A percentile compares a stretch with the other conserved stretches of the same genome.
Evolutionary conservation across 2,329 filamentous ascomycete genomes (phyloP).

Genomic region (Pyricularia grisea): DNA sequence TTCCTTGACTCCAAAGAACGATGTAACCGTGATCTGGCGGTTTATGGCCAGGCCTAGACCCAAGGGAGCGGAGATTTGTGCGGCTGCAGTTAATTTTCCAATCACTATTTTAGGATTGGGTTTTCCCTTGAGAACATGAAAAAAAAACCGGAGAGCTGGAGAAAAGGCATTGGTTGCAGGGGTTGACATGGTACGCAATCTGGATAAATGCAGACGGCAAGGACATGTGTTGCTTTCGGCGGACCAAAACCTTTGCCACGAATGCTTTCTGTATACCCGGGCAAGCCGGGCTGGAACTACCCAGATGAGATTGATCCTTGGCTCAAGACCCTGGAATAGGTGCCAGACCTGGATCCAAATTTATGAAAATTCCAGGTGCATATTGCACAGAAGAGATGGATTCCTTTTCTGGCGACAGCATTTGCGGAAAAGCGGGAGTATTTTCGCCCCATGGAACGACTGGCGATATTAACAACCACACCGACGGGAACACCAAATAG

Average conservation of each 20-base stretch:
- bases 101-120: not conserved
- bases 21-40: not conserved
- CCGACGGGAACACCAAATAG: not conserved
- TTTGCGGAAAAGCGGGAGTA: not conserved
- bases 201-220: not conserved
- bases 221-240: not conserved
- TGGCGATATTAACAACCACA: not conserved
- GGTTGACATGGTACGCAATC: not conserved
- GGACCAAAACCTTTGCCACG: not conserved
- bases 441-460: not conserved
- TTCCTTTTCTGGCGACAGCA: not conserved
- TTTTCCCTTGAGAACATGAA: not conserved
- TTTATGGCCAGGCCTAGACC: not conserved
- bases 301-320: not conserved
- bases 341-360: not conserved
- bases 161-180: not conserved
- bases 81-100: not conserved
- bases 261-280: not conserved
- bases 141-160: not conserved
- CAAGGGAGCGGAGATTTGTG: not conserved
- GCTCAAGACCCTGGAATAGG: not conserved
- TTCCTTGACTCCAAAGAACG: not conserved
- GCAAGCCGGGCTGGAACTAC: too few species aligned
- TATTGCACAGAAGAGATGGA: not conserved
- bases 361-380: not conserved